These are phyloP conservation scores for Tylopilus balloui DNA, from an alignment of 768 basidiomycete genomes.

Conservation along the genomic window DNA sequence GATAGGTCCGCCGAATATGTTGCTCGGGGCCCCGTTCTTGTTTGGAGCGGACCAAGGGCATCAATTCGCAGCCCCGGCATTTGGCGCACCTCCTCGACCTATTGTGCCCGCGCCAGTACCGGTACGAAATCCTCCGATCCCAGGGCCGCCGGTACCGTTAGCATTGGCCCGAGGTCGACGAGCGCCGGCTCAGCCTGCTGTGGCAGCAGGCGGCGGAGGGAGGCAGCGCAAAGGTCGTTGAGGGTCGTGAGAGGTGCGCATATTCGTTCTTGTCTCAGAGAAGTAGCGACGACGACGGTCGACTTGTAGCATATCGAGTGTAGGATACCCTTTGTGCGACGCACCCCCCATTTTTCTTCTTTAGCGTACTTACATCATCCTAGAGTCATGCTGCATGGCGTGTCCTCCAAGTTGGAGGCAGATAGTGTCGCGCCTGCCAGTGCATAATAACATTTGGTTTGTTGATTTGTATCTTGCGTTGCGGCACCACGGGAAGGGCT, in stretches of 20 bases:
- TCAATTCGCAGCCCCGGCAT: slow-evolving; percentile 1
- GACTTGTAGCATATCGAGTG: background rate
- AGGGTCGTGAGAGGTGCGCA: background rate
- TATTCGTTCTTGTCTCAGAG: background rate
- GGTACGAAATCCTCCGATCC: background rate
- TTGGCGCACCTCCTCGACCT: background rate
- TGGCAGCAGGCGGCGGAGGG: slow-evolving; percentile 5
- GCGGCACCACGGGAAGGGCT: background rate
- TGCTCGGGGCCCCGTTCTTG: slow-evolving; percentile 1
- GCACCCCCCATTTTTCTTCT: background rate
- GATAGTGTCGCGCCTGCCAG: background rate
- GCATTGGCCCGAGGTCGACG: background rate
- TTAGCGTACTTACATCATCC: slow-evolving; percentile 6
- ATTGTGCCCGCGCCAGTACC: background rate
- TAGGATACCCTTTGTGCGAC: background rate
- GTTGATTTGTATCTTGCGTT: background rate
- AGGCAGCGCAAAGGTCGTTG: slow-evolving; percentile 10
- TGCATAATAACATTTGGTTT: background rate
- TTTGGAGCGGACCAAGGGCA: slow-evolving; percentile 19
- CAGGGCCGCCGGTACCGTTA: background rate
- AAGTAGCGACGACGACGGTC: background rate
- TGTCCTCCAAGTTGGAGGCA: background rate
- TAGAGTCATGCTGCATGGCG: background rate
- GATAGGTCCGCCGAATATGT: slow-evolving; percentile 4
- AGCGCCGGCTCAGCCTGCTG: background rate